These are phyloP conservation scores for Tolypocladium paradoxum DNA, from an alignment of 2,329 filamentous ascomycete species.

Conservation along the genomic window DNA sequence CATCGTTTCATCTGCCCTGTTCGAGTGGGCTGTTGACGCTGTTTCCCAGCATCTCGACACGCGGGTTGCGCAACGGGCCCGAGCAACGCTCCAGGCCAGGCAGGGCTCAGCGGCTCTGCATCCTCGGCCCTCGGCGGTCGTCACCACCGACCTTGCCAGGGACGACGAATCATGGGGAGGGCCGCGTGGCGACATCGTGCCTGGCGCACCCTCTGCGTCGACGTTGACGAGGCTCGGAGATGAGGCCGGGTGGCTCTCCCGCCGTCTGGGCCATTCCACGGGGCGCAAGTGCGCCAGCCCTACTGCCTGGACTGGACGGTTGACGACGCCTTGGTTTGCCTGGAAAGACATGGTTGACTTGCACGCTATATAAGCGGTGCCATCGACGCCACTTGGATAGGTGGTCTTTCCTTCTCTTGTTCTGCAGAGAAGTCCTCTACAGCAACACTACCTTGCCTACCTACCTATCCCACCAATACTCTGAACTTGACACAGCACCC, in stretches of 20 bases:
- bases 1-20: background rate
- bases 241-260: background rate
- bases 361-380: background rate
- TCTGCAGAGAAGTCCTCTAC: background rate
- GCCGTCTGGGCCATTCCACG: background rate
- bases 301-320: background rate
- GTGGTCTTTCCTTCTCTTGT: too few relatives aligned
- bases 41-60: background rate
- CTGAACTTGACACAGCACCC: background rate
- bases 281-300: background rate
- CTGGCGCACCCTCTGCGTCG: background rate
- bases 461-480: background rate
- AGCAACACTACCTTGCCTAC: background rate
- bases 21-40: background rate
- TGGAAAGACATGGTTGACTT: background rate
- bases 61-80: background rate
- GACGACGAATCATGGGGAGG: background rate
- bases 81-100: background rate
- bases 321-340: background rate
- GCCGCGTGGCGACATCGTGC: background rate
- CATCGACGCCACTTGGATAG: background rate
- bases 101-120: background rate
- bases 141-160: background rate
- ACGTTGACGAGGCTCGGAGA: background rate
- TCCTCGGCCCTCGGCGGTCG: background rate